phyloP scores from a whole-genome alignment of 176 grass and related monocot genomes.

The Microstegium vimineum region DNA sequence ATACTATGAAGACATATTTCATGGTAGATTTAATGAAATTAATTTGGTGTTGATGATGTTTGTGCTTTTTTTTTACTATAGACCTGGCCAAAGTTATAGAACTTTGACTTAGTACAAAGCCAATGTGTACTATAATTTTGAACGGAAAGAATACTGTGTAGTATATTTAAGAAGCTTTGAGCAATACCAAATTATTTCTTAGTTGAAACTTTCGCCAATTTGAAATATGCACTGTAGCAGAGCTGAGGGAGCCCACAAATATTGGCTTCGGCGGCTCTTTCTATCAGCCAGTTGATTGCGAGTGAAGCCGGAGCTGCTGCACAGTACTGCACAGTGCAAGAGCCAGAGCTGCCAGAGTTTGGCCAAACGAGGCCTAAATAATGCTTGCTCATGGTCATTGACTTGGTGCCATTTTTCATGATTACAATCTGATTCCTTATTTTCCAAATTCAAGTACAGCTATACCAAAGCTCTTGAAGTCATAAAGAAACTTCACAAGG shows the following conservation, averaged over 20 bases:
- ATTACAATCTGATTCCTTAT: conserved; percentile 14
- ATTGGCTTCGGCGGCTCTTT: background rate
- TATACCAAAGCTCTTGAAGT: conserved; percentile 98
- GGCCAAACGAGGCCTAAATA: background rate
- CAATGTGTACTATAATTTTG: too few species aligned
- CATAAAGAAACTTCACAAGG: conserved; percentile 99
- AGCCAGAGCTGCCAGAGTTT: background rate
- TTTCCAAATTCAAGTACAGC: conserved; percentile 43
- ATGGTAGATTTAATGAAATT: background rate
- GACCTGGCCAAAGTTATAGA: too few species aligned
- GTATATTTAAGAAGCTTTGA: conserved; percentile 11
- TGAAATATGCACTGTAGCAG: background rate
- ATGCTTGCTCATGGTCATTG: background rate
- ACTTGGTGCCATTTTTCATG: background rate
- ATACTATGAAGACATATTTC: background rate
- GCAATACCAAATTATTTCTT: background rate
- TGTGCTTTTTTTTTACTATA: background rate
- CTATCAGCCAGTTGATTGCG: background rate
- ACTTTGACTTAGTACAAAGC: too few species aligned
- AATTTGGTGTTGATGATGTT: background rate
- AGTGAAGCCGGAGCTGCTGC: background rate
- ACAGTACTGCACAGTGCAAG: background rate
- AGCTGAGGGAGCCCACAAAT: background rate
- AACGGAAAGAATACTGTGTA: background rate
- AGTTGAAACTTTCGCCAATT: conserved; percentile 4